phyloP scores from a whole-genome alignment of 192 early-diverging fungal genomes.

The Coemansia interrupta region DNA sequence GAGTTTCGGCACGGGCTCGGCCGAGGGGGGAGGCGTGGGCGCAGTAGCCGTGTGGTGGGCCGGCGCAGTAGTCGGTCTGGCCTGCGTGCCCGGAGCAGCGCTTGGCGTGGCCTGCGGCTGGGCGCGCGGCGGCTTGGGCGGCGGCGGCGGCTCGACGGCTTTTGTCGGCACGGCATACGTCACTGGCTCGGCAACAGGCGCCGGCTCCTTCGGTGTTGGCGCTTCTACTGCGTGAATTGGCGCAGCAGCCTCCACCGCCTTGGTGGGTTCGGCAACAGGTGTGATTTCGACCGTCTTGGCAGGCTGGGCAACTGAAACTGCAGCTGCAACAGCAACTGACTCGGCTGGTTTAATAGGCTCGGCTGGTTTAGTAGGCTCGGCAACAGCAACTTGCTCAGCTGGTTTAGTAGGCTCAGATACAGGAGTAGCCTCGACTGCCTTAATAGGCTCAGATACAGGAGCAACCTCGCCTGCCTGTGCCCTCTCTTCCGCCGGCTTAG shows the following conservation, averaged over 20 bases:
- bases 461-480: too few species aligned
- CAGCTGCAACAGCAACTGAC: too few species aligned
- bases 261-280: too few species aligned
- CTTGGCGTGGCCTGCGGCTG: background rate
- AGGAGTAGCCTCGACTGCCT: too few species aligned
- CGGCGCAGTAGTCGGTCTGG: constrained; percentile 2
- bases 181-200: too few species aligned
- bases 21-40: constrained; percentile 4
- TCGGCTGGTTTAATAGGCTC: background rate
- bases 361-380: background rate
- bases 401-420: background rate
- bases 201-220: too few species aligned
- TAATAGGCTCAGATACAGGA: too few species aligned
- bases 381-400: background rate
- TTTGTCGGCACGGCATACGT: too few species aligned
- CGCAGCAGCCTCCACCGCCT: background rate
- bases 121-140: constrained; percentile 18
- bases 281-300: too few species aligned
- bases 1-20: constrained; percentile 16
- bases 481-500: background rate
- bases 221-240: background rate
- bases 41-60: constrained; percentile 17
- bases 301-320: too few species aligned
- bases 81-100: background rate
- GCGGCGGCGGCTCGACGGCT: too few species aligned